These are phyloP conservation scores for Globisporangium iwayamae DNA, from an alignment of 352 stramenopile genomes.

Conservation along the genomic window DNA sequence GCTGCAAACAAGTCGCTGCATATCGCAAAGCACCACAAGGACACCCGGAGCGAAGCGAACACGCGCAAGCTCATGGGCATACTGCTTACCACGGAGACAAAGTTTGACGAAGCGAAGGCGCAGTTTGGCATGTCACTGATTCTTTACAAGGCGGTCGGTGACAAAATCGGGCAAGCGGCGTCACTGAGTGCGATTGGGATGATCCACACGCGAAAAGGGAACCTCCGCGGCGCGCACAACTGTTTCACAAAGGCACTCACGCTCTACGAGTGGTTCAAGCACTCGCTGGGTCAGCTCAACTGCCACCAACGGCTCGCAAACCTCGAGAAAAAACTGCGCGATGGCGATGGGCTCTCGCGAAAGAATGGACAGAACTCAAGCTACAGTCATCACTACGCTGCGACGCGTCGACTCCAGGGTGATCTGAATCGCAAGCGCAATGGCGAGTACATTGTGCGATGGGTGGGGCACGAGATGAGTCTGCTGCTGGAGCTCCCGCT, in stretches of 20 bases:
- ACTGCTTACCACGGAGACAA: conserved; percentile 75
- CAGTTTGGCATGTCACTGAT: conserved; percentile 77
- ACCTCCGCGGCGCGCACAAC: conserved; percentile 69
- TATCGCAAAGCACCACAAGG: conserved; percentile 72
- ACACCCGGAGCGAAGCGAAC: conserved; percentile 64
- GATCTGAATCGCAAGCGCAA: conserved; percentile 80
- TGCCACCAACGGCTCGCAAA: conserved; percentile 79
- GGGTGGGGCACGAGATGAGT: conserved; percentile 82
- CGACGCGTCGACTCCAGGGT: conserved; percentile 66
- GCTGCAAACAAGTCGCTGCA: conserved; percentile 69
- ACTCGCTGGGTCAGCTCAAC: conserved; percentile 72
- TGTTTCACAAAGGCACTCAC: conserved; percentile 80
- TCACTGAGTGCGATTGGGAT: conserved; percentile 76
- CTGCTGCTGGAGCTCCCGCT: conserved; percentile 63
- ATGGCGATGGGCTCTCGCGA: conserved; percentile 52
- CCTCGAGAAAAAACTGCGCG: conserved; percentile 80
- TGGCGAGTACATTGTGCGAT: conserved; percentile 76
- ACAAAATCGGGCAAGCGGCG: conserved; percentile 74
- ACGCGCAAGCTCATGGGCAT: conserved; percentile 78
- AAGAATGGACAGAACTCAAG: conserved; percentile 54
- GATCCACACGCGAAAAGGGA: conserved; percentile 78
- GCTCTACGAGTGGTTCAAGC: conserved; percentile 82
- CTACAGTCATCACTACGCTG: conserved; percentile 79
- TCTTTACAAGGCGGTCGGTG: conserved; percentile 65
- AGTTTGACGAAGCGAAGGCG: conserved; percentile 79